Evolutionary conservation across 306 rosid genomes (phyloP), one percentile per base, ranked within the genome.

Genomic region (Dryas alaskensis): DNA sequence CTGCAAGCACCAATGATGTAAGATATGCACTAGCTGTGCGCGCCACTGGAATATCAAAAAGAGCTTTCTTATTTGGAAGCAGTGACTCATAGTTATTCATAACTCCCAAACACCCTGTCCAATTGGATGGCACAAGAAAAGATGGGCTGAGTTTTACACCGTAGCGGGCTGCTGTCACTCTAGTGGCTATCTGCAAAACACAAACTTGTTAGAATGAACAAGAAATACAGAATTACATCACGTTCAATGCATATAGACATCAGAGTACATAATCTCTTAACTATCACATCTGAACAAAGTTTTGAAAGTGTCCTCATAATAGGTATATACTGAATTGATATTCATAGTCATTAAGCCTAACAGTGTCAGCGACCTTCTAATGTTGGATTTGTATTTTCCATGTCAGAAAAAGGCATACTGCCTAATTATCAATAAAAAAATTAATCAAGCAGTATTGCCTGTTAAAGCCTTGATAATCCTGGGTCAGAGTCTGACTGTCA

Each of bases 101-200:
- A 81, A 91, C 97, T 74, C 98, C 98, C 69, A 91, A 64, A 82
- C 96, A 93, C 45, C 97, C 98, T 1, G 97, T 93, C 98, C 97
- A 93, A 77, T 73, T 93, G 8, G 98, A 91, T 49, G 98, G 97
- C 65, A 93, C 97, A 47, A 93, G 86, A 77, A 93, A 93, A 37
- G 97, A 93, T 60, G 98, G 98, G 77, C 97, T 93, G 45, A 93
- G 93, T 81, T 91, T 91, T 57, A 93, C 96, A 73, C 96, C 92
- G 59, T 84, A 87, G 3, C 84, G 87, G 62, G 93, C 96, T n/a
- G 96, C 97, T 1, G 93, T 89, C 51, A 93, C 81, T 84, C 98
- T 89, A 4, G 98, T 91, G 74, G 97, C 83, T 81, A 91, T 77
- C 98, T 93, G 84, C 83, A 81, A 63, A 70, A 67, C 7, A 52